A percentile compares a stretch with the other conserved stretches of the same genome.
These are phyloP conservation scores for Hygrophila difformis DNA, from an alignment of 257 asterid genomes.

Conservation along the genomic window DNA sequence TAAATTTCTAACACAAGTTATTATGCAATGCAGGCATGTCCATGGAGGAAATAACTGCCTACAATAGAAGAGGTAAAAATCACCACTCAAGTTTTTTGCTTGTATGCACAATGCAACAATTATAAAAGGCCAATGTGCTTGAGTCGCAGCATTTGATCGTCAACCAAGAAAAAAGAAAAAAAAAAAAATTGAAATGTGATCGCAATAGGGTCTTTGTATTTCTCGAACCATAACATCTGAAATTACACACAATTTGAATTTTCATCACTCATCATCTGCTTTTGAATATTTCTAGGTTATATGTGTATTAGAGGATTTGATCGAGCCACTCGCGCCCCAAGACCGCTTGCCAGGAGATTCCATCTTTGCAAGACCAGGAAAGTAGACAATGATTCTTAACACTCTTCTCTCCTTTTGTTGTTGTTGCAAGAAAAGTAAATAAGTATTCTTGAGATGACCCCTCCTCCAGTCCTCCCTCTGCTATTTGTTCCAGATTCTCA, in stretches of 20 bases:
- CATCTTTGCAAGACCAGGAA: conserved; percentile 14
- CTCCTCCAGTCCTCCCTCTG: no score
- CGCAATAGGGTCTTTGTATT: background rate
- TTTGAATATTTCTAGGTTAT: conserved; percentile 19
- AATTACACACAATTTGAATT: background rate
- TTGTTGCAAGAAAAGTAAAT: no score
- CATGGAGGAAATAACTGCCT: conserved; percentile 3
- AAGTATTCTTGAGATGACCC: no score
- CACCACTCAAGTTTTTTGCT: background rate
- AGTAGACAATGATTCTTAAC: background rate
- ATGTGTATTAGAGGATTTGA: conserved; percentile 29
- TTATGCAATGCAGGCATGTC: conserved; percentile 27
- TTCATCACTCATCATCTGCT: background rate
- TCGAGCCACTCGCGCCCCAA: conserved; percentile 8
- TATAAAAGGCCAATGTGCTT: background rate
- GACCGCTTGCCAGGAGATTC: conserved; percentile 16
- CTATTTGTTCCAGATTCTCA: no score
- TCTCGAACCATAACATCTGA: background rate
- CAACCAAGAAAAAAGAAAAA: no score
- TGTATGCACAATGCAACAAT: background rate
- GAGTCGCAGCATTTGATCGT: background rate
- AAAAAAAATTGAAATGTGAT: background rate
- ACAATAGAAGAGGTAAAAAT: conserved; percentile 21
- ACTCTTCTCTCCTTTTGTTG: no score
- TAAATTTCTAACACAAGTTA: background rate